Conservation (phyloP, 805 yeast species). For the Wickerhamomyces subpelliculosus region DNA sequence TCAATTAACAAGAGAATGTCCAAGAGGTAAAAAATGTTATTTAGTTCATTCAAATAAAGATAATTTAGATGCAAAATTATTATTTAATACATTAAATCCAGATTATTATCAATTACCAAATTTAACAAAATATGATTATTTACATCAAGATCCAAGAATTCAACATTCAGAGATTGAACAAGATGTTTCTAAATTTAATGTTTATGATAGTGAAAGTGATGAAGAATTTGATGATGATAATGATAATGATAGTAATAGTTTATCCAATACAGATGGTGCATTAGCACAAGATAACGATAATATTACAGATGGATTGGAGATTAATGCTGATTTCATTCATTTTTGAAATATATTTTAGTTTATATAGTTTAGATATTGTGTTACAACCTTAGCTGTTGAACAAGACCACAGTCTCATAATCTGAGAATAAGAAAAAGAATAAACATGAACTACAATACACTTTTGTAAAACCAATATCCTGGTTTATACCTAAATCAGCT, state of each 20-base stretch:
- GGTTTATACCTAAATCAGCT: no score
- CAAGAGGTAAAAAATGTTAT: slow-evolving; percentile 43
- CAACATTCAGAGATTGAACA: slow-evolving; percentile 15
- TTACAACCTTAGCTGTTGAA: no score
- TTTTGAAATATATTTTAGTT: slow-evolving; percentile 6
- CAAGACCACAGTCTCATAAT: no score
- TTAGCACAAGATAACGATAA: background rate
- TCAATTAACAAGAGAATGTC: slow-evolving; percentile 54
- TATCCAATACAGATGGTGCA: background rate
- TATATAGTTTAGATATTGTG: background rate
- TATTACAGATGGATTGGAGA: slow-evolving; percentile 11
- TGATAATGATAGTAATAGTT: slow-evolving; percentile 2
- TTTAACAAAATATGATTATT: slow-evolving; percentile 9
- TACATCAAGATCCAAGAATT: slow-evolving; percentile 18
- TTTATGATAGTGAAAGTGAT: slow-evolving; percentile 19
- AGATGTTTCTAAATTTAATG: slow-evolving; percentile 1
- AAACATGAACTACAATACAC: no score
- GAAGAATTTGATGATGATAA: slow-evolving; percentile 22
- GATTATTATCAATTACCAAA: slow-evolving; percentile 17
- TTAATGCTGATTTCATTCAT: slow-evolving; percentile 21
- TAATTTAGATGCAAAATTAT: slow-evolving; percentile 16
- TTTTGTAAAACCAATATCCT: no score
- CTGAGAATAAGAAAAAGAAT: no score
- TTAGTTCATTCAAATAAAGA: slow-evolving; percentile 39
- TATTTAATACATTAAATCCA: slow-evolving; percentile 14